These are phyloP conservation scores for Musa beccarii DNA, from an alignment of 176 grass and related monocot genomes.

Conservation along the genomic window DNA sequence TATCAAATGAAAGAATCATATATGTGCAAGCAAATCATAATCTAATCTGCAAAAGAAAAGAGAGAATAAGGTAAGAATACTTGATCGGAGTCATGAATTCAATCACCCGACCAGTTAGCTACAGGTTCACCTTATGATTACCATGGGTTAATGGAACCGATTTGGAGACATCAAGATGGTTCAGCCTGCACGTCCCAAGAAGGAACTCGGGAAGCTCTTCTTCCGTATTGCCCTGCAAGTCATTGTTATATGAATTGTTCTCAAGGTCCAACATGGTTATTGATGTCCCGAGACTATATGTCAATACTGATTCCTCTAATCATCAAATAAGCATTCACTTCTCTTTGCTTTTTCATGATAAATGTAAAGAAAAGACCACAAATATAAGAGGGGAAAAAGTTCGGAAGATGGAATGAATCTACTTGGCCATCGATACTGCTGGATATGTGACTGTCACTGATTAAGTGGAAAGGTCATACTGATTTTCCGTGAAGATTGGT, in stretches of 20 bases:
- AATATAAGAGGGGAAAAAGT: too few relatives aligned
- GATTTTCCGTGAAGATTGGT: neutral
- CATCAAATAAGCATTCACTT: too few relatives aligned
- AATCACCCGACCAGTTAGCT: neutral
- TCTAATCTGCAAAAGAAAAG: neutral
- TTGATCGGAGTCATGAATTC: too few relatives aligned
- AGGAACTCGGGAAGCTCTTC: slow-evolving; percentile 95
- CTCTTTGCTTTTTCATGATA: too few relatives aligned
- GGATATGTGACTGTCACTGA: neutral
- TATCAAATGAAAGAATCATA: slow-evolving; percentile 11
- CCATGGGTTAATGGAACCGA: slow-evolving; percentile 50
- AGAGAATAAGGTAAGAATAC: neutral
- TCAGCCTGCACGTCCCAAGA: slow-evolving; percentile 78
- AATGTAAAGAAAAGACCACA: too few relatives aligned
- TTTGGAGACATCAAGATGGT: slow-evolving; percentile 81
- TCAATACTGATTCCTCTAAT: neutral
- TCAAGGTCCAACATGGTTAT: neutral
- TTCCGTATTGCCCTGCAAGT: slow-evolving; percentile 72
- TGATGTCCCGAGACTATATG: neutral
- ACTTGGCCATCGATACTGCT: too few relatives aligned
- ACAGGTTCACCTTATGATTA: neutral
- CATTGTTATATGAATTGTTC: neutral
- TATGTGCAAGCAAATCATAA: neutral
- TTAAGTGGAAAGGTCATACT: neutral
- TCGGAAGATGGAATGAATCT: too few relatives aligned